Evolutionary conservation across 768 basidiomycete species (phyloP), one percentile per base, ranked within the genome.

Genomic region (Sporobolomyces roseus): DNA sequence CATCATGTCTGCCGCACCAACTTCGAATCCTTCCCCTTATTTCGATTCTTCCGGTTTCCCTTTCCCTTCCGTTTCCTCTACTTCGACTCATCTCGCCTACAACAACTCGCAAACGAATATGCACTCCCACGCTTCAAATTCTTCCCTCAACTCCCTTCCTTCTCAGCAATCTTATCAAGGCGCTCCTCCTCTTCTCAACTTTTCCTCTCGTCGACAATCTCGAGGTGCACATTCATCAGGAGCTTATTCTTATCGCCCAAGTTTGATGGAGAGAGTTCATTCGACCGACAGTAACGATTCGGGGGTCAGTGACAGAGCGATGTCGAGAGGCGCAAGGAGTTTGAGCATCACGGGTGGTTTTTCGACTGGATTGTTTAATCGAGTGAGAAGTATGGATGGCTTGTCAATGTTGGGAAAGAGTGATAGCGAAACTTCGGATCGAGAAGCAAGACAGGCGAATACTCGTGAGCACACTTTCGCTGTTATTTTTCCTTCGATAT

Each of bases 191-290:
- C 19, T 59, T 1, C 66, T 68, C 55, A 68, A 69, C 36, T 69
- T 69, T 54, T 63, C 50, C 27, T 63, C 68, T 0, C 50, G 68
- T 4, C 56, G 68, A 12, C 36, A 36, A 16, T 60, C 62, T 2
- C 56, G 62, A 21, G 52, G 68, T 16, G 51, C 32, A 1, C 61
- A 53, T 4, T 43, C 38, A 1, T 30, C 41, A 0, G 64, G 65
- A 27, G 55, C 53, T 9, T 70, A 70, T 50, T 36, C 65, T 36
- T 71, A 64, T 52, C 65, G 70, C 3, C 70, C 70, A 13, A 30
- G 30, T 4, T 23, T 71, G 12, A 56, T 64, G 46, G 65, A 71
- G 46, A 56, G 70, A 10, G 61, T 52, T 4, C 63, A 60, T 32
- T 60, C 58, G 58, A 60, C 58, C 16, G 36, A 35, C 38, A 65